These are phyloP conservation scores for Lenwebbia sp. DNA, from an alignment of 345 rosid genomes.

Conservation along the genomic window DNA sequence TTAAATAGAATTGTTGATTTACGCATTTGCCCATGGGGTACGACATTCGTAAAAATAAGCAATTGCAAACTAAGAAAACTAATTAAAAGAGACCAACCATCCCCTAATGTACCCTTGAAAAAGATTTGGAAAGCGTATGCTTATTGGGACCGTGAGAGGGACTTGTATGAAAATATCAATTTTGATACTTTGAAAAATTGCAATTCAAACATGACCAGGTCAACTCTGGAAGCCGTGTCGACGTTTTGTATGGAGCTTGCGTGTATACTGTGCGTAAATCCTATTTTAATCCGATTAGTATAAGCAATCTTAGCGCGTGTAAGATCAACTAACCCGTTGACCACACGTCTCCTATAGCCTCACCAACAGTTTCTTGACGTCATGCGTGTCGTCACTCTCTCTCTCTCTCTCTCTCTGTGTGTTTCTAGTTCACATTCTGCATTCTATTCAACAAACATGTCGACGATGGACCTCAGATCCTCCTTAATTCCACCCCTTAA, in stretches of 20 bases:
- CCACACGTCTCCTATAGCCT: not conserved
- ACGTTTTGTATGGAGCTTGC: not conserved
- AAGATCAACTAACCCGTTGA: not conserved
- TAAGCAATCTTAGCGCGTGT: not conserved
- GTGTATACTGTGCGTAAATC: not conserved
- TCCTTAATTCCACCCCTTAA: not conserved
- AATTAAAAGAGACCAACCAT: not conserved
- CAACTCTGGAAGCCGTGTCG: not conserved
- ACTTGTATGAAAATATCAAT: not conserved
- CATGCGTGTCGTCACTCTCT: not conserved
- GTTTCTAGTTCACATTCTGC: not conserved
- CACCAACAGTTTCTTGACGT: not conserved
- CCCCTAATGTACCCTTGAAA: not conserved
- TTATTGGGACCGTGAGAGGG: not conserved
- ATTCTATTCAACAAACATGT: not conserved
- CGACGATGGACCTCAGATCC: not conserved
- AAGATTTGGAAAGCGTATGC: not conserved
- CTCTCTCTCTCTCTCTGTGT: not conserved
- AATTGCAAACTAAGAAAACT: not conserved
- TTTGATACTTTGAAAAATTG: not conserved
- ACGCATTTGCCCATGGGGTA: not conserved
- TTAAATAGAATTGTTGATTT: not conserved
- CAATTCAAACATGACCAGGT: not conserved
- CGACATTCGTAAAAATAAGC: not conserved
- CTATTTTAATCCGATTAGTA: not conserved